These are phyloP conservation scores for Limonomyces culmigenus DNA, from an alignment of 1,284 basidiomycete species.

Conservation along the genomic window DNA sequence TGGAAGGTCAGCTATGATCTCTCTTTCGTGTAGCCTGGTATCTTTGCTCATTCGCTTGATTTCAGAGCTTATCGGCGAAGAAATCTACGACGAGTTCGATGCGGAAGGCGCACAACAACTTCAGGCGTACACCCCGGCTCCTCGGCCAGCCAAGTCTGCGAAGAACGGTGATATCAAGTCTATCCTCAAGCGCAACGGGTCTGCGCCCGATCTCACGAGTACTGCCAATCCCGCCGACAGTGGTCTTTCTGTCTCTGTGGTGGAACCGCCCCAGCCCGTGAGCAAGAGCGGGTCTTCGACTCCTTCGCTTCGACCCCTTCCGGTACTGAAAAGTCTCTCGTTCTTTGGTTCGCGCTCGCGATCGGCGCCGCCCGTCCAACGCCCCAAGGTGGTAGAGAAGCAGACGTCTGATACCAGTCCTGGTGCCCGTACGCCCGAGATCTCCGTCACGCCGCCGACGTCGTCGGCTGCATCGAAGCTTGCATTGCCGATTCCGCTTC, in stretches of 20 bases:
- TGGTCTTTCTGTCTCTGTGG: too few relatives aligned
- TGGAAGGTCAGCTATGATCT: slow-evolving; percentile 65
- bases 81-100: slow-evolving; percentile 82
- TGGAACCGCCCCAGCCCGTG: too few relatives aligned
- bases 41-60: background rate
- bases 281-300: slow-evolving; percentile 1
- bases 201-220: slow-evolving; percentile 13
- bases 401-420: background rate
- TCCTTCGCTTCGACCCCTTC: slow-evolving; percentile 6
- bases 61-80: slow-evolving; percentile 74
- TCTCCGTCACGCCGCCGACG: background rate
- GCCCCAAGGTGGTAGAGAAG: background rate
- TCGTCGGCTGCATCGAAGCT: background rate
- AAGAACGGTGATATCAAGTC: slow-evolving; percentile 8
- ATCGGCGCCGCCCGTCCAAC: slow-evolving; percentile 38
- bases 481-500: background rate
- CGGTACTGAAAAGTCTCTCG: slow-evolving; percentile 10
- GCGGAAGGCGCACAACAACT: slow-evolving; percentile 47
- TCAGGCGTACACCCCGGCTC: slow-evolving; percentile 34
- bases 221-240: too few relatives aligned
- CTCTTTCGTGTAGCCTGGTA: background rate
- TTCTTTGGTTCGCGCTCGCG: slow-evolving; percentile 27
- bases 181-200: slow-evolving; percentile 12
- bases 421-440: background rate
- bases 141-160: slow-evolving; percentile 9